Base-by-base conservation (phyloP, 2,329 filamentous ascomycete genomes). In the Cadophora sp. region DNA sequence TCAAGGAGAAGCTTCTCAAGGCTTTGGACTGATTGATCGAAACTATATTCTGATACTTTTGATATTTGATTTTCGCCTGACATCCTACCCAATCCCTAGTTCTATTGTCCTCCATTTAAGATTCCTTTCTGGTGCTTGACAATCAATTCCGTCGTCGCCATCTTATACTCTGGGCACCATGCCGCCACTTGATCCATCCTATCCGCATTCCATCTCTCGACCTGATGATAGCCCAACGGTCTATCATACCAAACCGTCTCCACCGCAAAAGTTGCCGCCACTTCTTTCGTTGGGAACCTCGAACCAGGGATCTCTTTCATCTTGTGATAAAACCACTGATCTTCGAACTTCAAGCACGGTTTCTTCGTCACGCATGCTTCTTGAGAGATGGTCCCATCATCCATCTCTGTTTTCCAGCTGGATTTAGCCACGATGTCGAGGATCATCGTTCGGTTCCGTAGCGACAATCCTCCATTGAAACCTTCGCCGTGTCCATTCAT, bases 401-500 rank as follows among this genome's bases (percentile, higher is more conserved):
- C 39, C 62, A 43, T 36, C n/a, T 70, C 63, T 47, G 47, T 64
- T 9, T 65, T 41, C 53, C 63, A 67, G 56, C 47, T 66, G n/a
- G 55, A 60, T 7, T 61, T 51, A 11, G 53, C 24, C 14, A 71
- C 43, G n/a, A 74, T 68, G 43, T 68, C 64, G 39, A 79, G 59
- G 27, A 78, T 74, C 72, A 75, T 73, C 14, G 66, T 66, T 11
- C 75, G 71, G 68, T 78, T 79, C 45, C 78, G 73, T 55, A 80
- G 65, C 0, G 72, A 75, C 7, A 80, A 67, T 1, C 78, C 78
- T 45, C 77, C 78, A 67, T 78, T 79, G 66, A 72, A 78, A 2
- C 60, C 67, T 24, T 64, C 53, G 1, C 67, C 71, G 30, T 72
- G 43, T 14, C 45, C 45, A 30, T 11, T 9, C 6, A 61, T 14